These are phyloP conservation scores for Colletotrichum spaethianum DNA, from an alignment of 2,329 filamentous ascomycete species.

Conservation along the genomic window DNA sequence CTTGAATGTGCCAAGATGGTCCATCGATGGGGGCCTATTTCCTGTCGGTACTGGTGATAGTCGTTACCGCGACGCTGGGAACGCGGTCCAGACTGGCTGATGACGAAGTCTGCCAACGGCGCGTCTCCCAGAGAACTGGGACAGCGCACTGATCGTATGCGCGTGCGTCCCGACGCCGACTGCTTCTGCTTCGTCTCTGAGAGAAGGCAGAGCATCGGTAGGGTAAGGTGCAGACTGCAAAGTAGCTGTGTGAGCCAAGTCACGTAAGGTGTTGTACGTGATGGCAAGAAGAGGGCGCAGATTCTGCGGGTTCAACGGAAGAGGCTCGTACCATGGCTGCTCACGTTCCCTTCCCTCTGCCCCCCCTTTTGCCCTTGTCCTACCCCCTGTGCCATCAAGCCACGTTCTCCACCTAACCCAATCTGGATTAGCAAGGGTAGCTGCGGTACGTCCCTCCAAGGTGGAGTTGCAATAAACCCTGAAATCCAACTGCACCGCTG, in stretches of 20 bases:
- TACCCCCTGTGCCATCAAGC: not conserved
- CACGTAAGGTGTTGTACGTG: not conserved
- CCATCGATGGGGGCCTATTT: not conserved
- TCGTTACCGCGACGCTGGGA: constrained; percentile 9
- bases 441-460: not conserved
- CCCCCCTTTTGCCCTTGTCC: not conserved
- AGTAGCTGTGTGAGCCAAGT: not conserved
- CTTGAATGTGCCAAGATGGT: not conserved
- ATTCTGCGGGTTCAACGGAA: not conserved
- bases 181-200: not conserved
- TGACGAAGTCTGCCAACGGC: not conserved
- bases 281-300: not conserved
- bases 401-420: not conserved
- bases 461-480: not conserved
- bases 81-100: not conserved
- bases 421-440: not conserved
- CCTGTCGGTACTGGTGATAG: not conserved
- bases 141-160: constrained; percentile 14
- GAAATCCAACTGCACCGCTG: not conserved
- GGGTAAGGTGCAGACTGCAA: not conserved
- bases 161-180: not conserved
- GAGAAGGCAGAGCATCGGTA: not conserved
- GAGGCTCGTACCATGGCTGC: not conserved
- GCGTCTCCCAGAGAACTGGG: not conserved
- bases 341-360: no score